Evolutionary conservation across 139 green algal genomes (phyloP).

Genomic region (Yamagishiella unicocca): DNA sequence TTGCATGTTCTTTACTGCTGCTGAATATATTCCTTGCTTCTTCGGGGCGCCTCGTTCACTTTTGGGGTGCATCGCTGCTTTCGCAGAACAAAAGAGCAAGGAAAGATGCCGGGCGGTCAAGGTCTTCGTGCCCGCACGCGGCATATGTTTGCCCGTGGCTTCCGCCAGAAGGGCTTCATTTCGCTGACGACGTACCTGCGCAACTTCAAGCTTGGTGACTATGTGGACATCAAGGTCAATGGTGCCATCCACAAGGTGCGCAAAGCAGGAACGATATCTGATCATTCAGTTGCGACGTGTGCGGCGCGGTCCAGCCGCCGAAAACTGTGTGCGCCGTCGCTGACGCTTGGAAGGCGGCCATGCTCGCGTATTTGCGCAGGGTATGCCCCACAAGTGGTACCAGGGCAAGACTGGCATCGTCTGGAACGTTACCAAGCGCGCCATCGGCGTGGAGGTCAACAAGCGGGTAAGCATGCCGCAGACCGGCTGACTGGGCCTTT

Average conservation of each 20-base stretch:
- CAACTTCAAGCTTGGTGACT: conserved; percentile 96
- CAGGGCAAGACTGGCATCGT: conserved; percentile 96
- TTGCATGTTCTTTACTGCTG: no score
- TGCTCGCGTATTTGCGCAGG: conserved; percentile 63
- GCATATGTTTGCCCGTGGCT: conserved; percentile 90
- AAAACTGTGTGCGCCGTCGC: neutral
- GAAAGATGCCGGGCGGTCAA: conserved; percentile 63
- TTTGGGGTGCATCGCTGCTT: neutral
- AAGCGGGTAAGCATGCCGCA: conserved; percentile 88
- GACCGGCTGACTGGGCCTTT: neutral
- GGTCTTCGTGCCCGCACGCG: conserved; percentile 90
- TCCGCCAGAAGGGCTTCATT: conserved; percentile 93
- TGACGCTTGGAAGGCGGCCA: neutral
- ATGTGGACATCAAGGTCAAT: conserved; percentile 99
- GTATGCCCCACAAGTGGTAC: conserved; percentile 99
- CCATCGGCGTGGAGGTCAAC: conserved; percentile 97
- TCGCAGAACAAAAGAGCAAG: conserved; percentile 47
- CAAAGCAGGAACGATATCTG: neutral
- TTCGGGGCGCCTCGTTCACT: neutral
- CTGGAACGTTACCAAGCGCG: conserved; percentile 99
- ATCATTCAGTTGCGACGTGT: neutral
- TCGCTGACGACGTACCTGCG: conserved; percentile 93
- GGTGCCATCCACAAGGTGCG: conserved; percentile 93
- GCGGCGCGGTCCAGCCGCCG: conserved; percentile 16
- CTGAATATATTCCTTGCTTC: neutral